Evolutionary conservation across 2,329 filamentous ascomycete species (phyloP).

Genomic region (Claviceps capensis): DNA sequence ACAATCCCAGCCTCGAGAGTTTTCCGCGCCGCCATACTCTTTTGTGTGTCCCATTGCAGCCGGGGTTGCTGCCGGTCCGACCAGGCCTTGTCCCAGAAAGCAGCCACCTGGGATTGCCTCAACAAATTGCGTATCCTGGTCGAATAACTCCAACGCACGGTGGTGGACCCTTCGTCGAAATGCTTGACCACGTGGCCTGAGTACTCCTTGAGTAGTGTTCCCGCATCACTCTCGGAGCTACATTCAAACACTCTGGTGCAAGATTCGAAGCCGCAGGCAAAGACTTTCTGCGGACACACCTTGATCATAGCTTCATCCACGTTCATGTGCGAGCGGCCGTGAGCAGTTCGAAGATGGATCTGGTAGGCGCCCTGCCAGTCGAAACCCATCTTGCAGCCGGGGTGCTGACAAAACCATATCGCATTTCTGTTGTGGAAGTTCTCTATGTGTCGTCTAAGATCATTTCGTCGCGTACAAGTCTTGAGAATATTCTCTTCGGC

Average conservation of each 20-base stretch:
- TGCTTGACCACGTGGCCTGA: slow-evolving; percentile 33
- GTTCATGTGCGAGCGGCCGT: slow-evolving; percentile 27
- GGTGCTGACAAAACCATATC: slow-evolving; percentile 31
- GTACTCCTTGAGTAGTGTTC: slow-evolving; percentile 28
- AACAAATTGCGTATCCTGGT: slow-evolving; percentile 31
- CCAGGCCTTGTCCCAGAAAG: slow-evolving; percentile 24
- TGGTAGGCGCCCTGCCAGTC: slow-evolving; percentile 36
- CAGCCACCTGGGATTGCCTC: slow-evolving; percentile 23
- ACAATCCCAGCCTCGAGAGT: slow-evolving; percentile 32
- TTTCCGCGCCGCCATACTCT: slow-evolving; percentile 27
- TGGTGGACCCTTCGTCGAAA: slow-evolving; percentile 27
- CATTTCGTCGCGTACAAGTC: slow-evolving; percentile 17
- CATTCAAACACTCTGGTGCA: slow-evolving; percentile 32
- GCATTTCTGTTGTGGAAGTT: slow-evolving; percentile 33
- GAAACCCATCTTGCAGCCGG: slow-evolving; percentile 29
- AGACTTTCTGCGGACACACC: slow-evolving; percentile 32
- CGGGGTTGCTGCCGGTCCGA: slow-evolving; percentile 20
- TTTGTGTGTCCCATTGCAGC: slow-evolving; percentile 28
- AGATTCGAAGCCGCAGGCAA: slow-evolving; percentile 33
- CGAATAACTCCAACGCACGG: slow-evolving; percentile 30
- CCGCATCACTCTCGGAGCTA: slow-evolving; percentile 23
- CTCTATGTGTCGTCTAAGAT: slow-evolving; percentile 34
- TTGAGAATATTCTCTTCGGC: slow-evolving; percentile 17
- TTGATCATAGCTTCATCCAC: slow-evolving; percentile 28
- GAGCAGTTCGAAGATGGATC: slow-evolving; percentile 29